Evolutionary conservation across 352 stramenopile genomes (phyloP), one percentile per base, ranked within the genome.

Genomic region (Globisporangium nodosum): DNA sequence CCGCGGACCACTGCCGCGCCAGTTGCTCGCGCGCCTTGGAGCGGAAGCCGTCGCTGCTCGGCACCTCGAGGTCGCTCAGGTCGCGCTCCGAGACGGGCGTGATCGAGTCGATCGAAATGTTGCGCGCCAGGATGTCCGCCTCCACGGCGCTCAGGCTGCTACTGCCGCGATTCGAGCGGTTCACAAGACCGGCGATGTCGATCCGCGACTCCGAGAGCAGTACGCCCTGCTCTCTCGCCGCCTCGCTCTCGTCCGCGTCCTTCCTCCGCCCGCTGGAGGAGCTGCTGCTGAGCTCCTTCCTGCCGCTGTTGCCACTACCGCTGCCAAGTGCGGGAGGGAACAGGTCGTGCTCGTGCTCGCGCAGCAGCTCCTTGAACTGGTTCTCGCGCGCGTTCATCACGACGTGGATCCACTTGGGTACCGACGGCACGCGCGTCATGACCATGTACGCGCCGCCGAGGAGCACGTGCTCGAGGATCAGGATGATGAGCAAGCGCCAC

Each of bases 351-450:
- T 90, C 80, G 46, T 82, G 71, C 27, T 64, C 58, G 20, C 76
- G 65, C 37, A 90, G 48, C 18, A 90, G 39, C 53, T 68, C 65
- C 58, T 90, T 90, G 52, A 90, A 88, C 52, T 85, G 71, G 16
- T 79, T 81, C 52, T 90, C 80, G 18, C 77, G 66, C 3, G 70
- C 65, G 24, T 68, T 71, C 75, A 87, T 85, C 5, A 88, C 63
- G 9, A 74, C 60, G 24, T 74, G 53, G 47, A 90, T 82, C 71
- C 68, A 85, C 20, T 58, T 56, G 8, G 80, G 80, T 7, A 87
- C 71, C n/a, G 64, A 61, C 18, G 80, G 70, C 52, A 88, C 58
- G 16, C 67, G 74, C 43, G 67, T 69, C 75, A 87, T 84, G 35
- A 69, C 63, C 27, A 81, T 48, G 55, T 90, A 90, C 9, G 76